Base-by-base conservation (phyloP, 805 yeast species). In the Saccharomyces kudriavzevii region DNA sequence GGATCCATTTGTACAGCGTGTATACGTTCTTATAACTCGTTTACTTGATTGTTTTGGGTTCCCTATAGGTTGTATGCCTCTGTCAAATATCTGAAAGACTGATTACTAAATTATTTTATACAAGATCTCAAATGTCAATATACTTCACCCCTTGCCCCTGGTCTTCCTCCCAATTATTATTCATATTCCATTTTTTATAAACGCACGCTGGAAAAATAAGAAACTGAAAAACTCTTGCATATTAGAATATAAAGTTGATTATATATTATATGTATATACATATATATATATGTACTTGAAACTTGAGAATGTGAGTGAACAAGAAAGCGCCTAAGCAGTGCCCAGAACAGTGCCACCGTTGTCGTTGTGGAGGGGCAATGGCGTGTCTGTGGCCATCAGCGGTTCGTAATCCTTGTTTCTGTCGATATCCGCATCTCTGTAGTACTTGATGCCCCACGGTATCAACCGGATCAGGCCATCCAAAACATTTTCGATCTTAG, bases 401-500 rank as follows among this genome's bases (percentile, higher is more conserved):
- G 49, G 43, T 20, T 35, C 24, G 43, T 70, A 71, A 28, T 61
- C 62, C 11, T 55, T 58, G 25, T 60, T 61, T 14, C 61, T 60
- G 58, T 84, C 74, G 49, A 72, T 60, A 46, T 73, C 77, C 51
- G 74, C 73, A 70, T 88, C 96, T 54, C 72, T 76, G 56, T 82
- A 76, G 66, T 79, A 88, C 46, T 70, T 70, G 2, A 57, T 79
- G 30, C 78, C 69, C 5, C 71, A 59, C 43, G 87, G 84, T 56
- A 88, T 76, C 54, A 75, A 62, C 8, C 69, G 69, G 55, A 89
- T 89, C 22, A 75, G 70, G 2, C 64, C 63, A 8, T 73, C 75
- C 13, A 85, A 64, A 58, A 79, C 79, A 13, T 60, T 52, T 70
- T 89, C 97, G 52, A 87, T 84, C 69, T 75, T 81, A 55, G 80